phyloP scores from a whole-genome alignment of 495 filamentous ascomycete species.

The Aspergillus mulundensis region DNA sequence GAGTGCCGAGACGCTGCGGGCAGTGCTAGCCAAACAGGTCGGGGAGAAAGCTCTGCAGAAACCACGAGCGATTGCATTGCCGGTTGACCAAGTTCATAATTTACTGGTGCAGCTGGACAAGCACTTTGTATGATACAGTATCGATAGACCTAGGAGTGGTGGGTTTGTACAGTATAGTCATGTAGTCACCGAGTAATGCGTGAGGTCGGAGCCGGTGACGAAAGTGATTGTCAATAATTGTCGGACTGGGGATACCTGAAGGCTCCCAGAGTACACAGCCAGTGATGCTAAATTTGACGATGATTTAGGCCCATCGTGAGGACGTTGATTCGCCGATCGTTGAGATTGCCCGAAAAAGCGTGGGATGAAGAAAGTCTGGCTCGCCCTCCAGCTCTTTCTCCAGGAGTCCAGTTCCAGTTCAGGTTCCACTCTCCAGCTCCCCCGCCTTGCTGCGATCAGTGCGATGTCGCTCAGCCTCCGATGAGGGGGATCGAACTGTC shows the following conservation, averaged over 20 bases:
- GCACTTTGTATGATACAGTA: slow-evolving; percentile 28
- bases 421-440: background rate
- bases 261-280: background rate
- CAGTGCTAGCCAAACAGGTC: slow-evolving; percentile 26
- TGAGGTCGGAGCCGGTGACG: background rate
- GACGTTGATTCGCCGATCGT: slow-evolving; percentile 9
- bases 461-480: background rate
- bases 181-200: background rate
- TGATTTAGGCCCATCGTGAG: slow-evolving; percentile 4
- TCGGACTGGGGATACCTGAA: slow-evolving; percentile 4
- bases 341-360: slow-evolving; percentile 9
- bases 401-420: background rate
- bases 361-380: background rate
- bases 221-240: background rate
- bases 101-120: slow-evolving; percentile 40
- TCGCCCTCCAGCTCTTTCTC: background rate
- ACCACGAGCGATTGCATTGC: slow-evolving; percentile 35
- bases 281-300: background rate
- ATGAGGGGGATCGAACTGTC: slow-evolving; percentile 3
- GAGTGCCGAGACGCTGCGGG: slow-evolving; percentile 25
- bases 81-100: slow-evolving; percentile 35
- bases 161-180: background rate
- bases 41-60: slow-evolving; percentile 33
- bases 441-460: background rate
- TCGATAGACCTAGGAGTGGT: background rate